These are phyloP conservation scores for Vanilla planifolia DNA, from an alignment of 106 monocot species.

Conservation along the genomic window DNA sequence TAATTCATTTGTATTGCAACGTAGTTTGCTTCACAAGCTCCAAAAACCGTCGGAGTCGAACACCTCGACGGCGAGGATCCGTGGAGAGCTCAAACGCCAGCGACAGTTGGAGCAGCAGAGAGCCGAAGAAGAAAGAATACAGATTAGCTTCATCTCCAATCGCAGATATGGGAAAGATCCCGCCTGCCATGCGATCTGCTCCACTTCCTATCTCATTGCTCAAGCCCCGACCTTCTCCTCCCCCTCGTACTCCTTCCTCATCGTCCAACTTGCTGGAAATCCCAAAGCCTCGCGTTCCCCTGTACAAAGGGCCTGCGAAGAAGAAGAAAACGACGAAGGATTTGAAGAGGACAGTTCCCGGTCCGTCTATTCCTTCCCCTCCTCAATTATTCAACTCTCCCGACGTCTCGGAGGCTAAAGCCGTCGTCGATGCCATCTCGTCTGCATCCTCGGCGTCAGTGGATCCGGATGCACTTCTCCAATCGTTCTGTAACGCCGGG, in stretches of 20 bases:
- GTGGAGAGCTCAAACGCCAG: too few species aligned
- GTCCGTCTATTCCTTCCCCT: background rate
- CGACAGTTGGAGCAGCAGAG: too few species aligned
- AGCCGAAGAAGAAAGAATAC: too few species aligned
- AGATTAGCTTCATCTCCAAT: background rate
- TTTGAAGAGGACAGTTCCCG: background rate
- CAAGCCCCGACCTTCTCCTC: constrained; percentile 9
- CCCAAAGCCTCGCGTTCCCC: background rate
- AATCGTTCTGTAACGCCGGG: constrained; percentile 39
- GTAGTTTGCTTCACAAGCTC: too few species aligned
- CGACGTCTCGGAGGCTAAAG: constrained; percentile 22
- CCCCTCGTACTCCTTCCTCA: background rate
- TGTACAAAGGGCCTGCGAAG: constrained; percentile 6
- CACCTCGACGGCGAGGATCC: too few species aligned
- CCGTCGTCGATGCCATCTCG: constrained; percentile 1
- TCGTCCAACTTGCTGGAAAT: background rate
- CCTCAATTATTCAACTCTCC: constrained; percentile 29
- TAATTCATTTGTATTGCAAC: too few species aligned
- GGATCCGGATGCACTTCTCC: constrained; percentile 35
- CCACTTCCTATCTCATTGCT: constrained; percentile 14
- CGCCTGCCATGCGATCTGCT: constrained; percentile 34
- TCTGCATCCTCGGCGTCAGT: background rate
- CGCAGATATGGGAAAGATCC: constrained; percentile 32
- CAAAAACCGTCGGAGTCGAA: too few species aligned
- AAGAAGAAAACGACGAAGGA: constrained; percentile 10